Evolutionary conservation across 345 rosid species (phyloP), one percentile per base, ranked within the genome.

Genomic region (Acer yangbiense): DNA sequence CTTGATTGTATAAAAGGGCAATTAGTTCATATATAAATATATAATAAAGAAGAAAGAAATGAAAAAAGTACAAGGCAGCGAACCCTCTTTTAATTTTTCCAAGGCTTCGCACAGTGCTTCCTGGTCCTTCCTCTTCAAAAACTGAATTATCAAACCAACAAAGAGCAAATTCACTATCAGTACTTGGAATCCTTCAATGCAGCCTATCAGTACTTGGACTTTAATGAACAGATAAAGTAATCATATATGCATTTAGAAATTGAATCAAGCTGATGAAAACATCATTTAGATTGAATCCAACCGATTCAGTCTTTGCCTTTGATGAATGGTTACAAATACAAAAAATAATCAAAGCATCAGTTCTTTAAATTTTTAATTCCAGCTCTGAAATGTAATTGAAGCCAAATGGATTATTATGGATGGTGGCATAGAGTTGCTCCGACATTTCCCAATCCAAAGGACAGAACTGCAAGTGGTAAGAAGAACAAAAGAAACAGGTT

Each of bases 21-120:
- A 25, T 6, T 2, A 43, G 69, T 41, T 55, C 7, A n/a, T 39
- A 39, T 67, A 29, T 35, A 74, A 23, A n/a, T 39, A 39, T 67
- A 29, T 35, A 74, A 23, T 7, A 32, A 16, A 58, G 14, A 17
- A 17, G 3, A 32, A 73, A 83, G 27, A 35, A n/a, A 35, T 35
- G 18, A 48, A 23, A 10, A 12, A 60, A 76, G 55, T 29, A 7
- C 2, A 32, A 41, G 29, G 39, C 10, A 57, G 46, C 80, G 32
- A 70, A 93, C 99, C 96, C 85, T 87, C 98, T 90, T 96, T 88
- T 64, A 96, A 83, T 85, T 91, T 96, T 82, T 90, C 91, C 46
- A 91, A 80, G 68, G 98, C 96, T 72, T 89, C 89, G 65, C 83
- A 93, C 75, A 95, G 80, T 23, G 91, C 89, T 13, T 87, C 86